phyloP scores from a whole-genome alignment of 2,329 filamentous ascomycete genomes.

The Fusarium tupiense region DNA sequence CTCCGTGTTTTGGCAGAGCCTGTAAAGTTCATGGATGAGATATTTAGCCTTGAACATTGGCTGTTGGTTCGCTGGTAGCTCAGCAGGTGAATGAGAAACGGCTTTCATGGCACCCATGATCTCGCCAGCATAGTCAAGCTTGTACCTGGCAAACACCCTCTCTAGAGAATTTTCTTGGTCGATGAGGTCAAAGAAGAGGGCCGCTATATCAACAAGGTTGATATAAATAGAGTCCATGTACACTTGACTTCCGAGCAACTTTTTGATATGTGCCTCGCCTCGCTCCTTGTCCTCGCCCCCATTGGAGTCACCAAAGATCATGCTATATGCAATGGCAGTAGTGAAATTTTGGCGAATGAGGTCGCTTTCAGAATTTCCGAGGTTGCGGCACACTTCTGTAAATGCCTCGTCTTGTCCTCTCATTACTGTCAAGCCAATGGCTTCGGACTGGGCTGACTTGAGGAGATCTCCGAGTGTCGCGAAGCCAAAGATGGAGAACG shows the following conservation, averaged over 20 bases:
- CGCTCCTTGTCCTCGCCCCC: slow-evolving; percentile 54
- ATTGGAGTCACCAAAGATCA: slow-evolving; percentile 65
- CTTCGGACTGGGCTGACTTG: slow-evolving; percentile 76
- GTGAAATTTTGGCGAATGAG: slow-evolving; percentile 77
- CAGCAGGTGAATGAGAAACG: slow-evolving; percentile 71
- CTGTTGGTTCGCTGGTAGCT: slow-evolving; percentile 82
- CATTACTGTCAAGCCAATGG: slow-evolving; percentile 84
- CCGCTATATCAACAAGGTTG: slow-evolving; percentile 81
- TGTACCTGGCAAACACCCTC: slow-evolving; percentile 68
- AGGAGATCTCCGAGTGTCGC: slow-evolving; percentile 73
- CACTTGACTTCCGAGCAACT: slow-evolving; percentile 71
- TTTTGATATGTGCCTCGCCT: slow-evolving; percentile 74
- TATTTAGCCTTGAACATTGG: slow-evolving; percentile 85
- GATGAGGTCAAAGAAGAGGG: slow-evolving; percentile 78
- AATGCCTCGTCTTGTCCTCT: slow-evolving; percentile 74
- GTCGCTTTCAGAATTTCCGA: slow-evolving; percentile 64
- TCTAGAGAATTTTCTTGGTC: slow-evolving; percentile 82
- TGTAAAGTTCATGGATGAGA: slow-evolving; percentile 77
- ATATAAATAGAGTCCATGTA: slow-evolving; percentile 72
- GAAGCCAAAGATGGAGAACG: slow-evolving; percentile 88
- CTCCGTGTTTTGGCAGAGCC: slow-evolving; percentile 78
- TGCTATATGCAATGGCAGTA: slow-evolving; percentile 83
- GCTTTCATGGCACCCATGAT: slow-evolving; percentile 75
- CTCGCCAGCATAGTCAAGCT: slow-evolving; percentile 68
- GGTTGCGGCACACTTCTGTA: slow-evolving; percentile 65